These are phyloP conservation scores for Incumbomyces delicatus DNA, from an alignment of 2,329 filamentous ascomycete genomes.

Conservation along the genomic window DNA sequence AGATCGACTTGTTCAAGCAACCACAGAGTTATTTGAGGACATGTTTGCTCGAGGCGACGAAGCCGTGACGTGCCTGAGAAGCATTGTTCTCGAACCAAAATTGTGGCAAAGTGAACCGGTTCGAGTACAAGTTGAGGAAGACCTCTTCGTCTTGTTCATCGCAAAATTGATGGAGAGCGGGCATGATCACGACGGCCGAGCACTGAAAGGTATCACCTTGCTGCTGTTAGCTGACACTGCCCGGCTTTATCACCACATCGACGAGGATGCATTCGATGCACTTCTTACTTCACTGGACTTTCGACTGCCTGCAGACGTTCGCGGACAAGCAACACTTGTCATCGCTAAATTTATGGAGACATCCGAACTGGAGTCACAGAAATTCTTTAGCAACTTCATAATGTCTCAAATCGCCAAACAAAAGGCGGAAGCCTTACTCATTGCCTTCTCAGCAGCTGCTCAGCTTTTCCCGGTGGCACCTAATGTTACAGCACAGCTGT, in stretches of 20 bases:
- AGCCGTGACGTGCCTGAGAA: slow-evolving; percentile 37
- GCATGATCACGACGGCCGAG: slow-evolving; percentile 57
- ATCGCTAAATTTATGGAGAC: slow-evolving; percentile 76
- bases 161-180: slow-evolving; percentile 86
- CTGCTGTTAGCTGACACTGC: slow-evolving; percentile 46
- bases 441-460: slow-evolving; percentile 87
- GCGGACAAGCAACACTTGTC: slow-evolving; percentile 72
- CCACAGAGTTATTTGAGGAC: slow-evolving; percentile 39
- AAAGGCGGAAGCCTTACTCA: slow-evolving; percentile 78
- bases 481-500: slow-evolving; percentile 63
- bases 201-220: slow-evolving; percentile 51
- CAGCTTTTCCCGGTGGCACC: slow-evolving; percentile 79
- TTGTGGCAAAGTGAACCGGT: slow-evolving; percentile 34
- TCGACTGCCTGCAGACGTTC: slow-evolving; percentile 61
- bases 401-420: slow-evolving; percentile 59
- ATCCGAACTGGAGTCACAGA: slow-evolving; percentile 59
- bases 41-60: slow-evolving; percentile 40
- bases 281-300: slow-evolving; percentile 81
- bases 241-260: slow-evolving; percentile 41
- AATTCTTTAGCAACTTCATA: slow-evolving; percentile 65
- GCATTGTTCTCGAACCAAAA: slow-evolving; percentile 35
- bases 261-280: slow-evolving; percentile 70
- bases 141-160: slow-evolving; percentile 56
- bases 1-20: slow-evolving; percentile 32
- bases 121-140: slow-evolving; percentile 36